Evolutionary conservation across 139 green algal species (phyloP), one percentile per base, ranked within the genome.

Genomic region (Coccomyxa sp.): DNA sequence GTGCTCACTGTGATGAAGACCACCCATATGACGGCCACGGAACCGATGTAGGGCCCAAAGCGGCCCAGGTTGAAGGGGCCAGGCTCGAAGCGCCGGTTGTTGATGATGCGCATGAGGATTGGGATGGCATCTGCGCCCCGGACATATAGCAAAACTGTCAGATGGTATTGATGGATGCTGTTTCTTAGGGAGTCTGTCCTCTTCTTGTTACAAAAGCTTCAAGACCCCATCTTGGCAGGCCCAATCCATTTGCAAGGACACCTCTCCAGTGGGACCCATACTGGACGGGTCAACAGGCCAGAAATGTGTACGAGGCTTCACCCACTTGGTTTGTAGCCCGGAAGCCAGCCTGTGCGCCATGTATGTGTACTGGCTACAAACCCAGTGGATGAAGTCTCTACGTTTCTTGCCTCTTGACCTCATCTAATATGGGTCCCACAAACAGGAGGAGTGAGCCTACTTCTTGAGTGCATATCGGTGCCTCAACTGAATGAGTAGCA

Each of bases 51-150:
- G n/a, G 27, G 1, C n/a, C 71, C 28, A 10, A 78, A 78, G 71
- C 71, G 71, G 1, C 71, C 71, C 28, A 78, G 71, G 71, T 78
- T 32, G 71, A 78, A 78, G 71, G 71, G 71, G 14, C 71, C 71
- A 0, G n/a, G 71, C 71, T 78, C 71, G 71, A 78, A 78, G 71
- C 63, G 63, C 63, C 21, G 18, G 18, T 25, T 25, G 21, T 71
- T 71, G 63, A 71, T 71, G 63, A 71, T 21, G 1, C 63, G 18
- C 63, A 71, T 71, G 63, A 71, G 63, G 63, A 71, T 71, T 3
- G 63, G 63, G 63, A 71, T 71, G 18, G 18, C 63, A 71, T 71
- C 63, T 71, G 63, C 63, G 10, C 18, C 4, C 9, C 18, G 1
- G 10, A 71, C 63, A 71, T 71, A 1, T 11, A 25, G 18, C 63